Evolutionary conservation across 768 basidiomycete species (phyloP), one percentile per base, ranked within the genome.

Genomic region (Boletus huronensis): DNA sequence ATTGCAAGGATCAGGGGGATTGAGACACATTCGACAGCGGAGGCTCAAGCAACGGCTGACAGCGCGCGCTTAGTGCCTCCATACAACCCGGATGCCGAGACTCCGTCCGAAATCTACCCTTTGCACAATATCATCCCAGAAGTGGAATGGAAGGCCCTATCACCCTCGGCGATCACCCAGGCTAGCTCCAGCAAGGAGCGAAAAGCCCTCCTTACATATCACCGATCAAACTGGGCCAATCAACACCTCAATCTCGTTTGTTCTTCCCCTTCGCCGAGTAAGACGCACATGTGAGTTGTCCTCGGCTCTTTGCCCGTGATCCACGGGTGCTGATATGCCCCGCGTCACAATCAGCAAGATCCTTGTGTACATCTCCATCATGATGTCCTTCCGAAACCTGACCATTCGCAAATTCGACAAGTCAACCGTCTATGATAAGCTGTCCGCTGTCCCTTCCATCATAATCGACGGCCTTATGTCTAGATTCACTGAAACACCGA

Each of bases 111-210:
- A 48, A 74, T 87, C 17, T 93, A 93, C 65, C 78, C 83, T 11
- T 67, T 90, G 47, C 83, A 89, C 64, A 78, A 80, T 39, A 81
- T 98, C 64, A 86, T 97, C 35, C 83, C 91, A 0, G 84, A 89
- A 52, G 78, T 78, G 11, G 95, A 97, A 70, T 87, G 89, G 80
- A 84, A 87, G 54, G 77, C 85, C 1, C 75, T 97, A 21, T 79
- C 82, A 16, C 62, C 84, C 36, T 70, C 75, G 26, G 70, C 78
- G 3, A 76, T 94, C 47, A 77, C 85, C 45, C 70, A 77, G 13
- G 82, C 84, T 1, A 55, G 70, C 16, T 74, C 74, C 34, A 67
- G 77, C 43, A 66, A 73, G 29, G 81, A 85, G 36, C 78, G 84
- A 8, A 70, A 71, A 25, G 78, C 77, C 6, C 61, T 87, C 3